Conservation (phyloP, 441 rosid genomes). For the Kokia cookei region DNA sequence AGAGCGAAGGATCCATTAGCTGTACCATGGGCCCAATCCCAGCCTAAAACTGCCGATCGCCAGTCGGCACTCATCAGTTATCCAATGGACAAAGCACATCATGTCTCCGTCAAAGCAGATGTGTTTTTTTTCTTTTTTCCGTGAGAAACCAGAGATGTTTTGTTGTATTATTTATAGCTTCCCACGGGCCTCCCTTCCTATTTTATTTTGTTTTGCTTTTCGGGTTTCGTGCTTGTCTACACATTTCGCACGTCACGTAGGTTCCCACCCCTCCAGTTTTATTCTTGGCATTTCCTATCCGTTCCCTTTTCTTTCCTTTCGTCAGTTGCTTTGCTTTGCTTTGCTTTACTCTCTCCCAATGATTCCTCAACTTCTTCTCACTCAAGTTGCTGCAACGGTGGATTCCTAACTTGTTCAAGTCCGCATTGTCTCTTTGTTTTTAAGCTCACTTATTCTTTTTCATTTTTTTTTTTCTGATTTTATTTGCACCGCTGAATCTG, state of each 20-base stretch:
- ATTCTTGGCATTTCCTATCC: background rate
- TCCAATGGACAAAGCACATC: background rate
- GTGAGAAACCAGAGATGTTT: background rate
- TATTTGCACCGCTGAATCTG: background rate
- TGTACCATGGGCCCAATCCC: no score
- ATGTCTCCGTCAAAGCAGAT: background rate
- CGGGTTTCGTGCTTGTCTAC: background rate
- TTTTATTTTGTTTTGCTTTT: background rate
- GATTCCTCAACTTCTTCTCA: background rate
- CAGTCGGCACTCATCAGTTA: background rate
- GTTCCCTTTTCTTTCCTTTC: background rate
- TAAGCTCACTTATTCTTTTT: background rate
- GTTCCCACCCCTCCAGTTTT: background rate
- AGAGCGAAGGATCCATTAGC: no score
- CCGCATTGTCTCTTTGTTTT: background rate
- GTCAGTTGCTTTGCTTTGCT: background rate
- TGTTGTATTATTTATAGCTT: background rate
- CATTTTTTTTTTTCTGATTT: background rate
- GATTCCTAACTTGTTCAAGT: constrained; percentile 4
- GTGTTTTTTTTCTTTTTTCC: no score
- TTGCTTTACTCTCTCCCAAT: background rate
- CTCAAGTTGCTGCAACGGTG: background rate
- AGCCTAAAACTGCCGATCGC: background rate
- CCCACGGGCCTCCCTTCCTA: background rate
- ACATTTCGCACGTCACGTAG: background rate